These are phyloP conservation scores for Acacia concinna DNA, from an alignment of 331 rosid genomes.

Conservation along the genomic window DNA sequence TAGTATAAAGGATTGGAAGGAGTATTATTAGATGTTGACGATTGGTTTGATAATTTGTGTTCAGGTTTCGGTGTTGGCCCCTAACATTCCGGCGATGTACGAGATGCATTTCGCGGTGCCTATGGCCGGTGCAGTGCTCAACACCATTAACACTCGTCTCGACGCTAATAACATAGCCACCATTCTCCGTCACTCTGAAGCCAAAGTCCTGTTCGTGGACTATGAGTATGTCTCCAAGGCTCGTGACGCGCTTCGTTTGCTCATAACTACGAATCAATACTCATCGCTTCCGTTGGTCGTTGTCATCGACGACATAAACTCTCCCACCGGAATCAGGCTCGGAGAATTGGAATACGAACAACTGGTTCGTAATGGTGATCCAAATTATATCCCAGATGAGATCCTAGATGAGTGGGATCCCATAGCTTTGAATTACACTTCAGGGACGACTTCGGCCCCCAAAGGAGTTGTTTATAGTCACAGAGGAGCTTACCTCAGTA, in stretches of 20 bases:
- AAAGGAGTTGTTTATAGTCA: conserved; percentile 74
- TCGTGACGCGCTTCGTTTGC: conserved; percentile 43
- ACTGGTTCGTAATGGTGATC: conserved; percentile 42
- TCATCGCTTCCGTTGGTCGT: conserved; percentile 44
- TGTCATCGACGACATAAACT: conserved; percentile 58
- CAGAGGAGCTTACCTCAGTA: conserved; percentile 60
- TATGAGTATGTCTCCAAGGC: conserved; percentile 46
- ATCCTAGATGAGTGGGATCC: conserved; percentile 54
- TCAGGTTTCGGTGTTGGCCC: conserved; percentile 71
- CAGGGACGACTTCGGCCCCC: conserved; percentile 72
- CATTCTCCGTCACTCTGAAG: conserved; percentile 60
- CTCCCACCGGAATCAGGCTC: conserved; percentile 47
- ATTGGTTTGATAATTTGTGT: neutral
- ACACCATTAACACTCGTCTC: conserved; percentile 65
- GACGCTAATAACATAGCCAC: conserved; percentile 57
- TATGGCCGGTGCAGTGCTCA: conserved; percentile 70
- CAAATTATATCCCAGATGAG: conserved; percentile 5
- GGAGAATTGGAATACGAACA: conserved; percentile 56
- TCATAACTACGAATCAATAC: neutral
- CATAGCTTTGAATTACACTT: conserved; percentile 64
- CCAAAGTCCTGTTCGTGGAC: conserved; percentile 65
- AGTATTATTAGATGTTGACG: neutral
- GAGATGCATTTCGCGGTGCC: conserved; percentile 87
- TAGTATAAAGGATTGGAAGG: neutral
- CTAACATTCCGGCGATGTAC: conserved; percentile 71